Percentiles rank a stretch among this genome's conserved stretches.
phyloP scores from a whole-genome alignment of 495 filamentous ascomycete species.

The Daldinia grandis region DNA sequence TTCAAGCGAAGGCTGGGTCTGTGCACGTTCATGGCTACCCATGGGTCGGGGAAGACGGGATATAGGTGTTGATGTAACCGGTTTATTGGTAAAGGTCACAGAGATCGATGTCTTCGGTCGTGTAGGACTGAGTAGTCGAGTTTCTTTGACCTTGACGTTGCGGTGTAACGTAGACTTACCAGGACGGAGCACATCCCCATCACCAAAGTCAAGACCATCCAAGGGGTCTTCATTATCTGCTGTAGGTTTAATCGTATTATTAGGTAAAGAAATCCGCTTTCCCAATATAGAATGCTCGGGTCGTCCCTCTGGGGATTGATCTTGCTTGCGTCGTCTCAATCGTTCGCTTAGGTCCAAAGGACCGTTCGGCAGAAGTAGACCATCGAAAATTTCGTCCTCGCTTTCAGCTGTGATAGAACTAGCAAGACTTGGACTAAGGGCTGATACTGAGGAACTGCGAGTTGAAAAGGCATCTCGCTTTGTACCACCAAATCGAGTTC shows the following conservation, averaged over 20 bases:
- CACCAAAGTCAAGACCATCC: slow-evolving; percentile 84
- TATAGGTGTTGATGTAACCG: slow-evolving; percentile 31
- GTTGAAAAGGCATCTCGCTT: slow-evolving; percentile 76
- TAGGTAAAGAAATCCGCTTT: slow-evolving; percentile 37
- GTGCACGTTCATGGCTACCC: slow-evolving; percentile 67
- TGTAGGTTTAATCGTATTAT: slow-evolving; percentile 33
- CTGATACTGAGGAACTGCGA: slow-evolving; percentile 85
- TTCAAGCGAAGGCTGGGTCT: slow-evolving; percentile 80
- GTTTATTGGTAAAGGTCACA: slow-evolving; percentile 87
- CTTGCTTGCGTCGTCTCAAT: slow-evolving; percentile 72
- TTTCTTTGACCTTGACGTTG: slow-evolving; percentile 85
- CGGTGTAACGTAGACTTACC: slow-evolving; percentile 87
- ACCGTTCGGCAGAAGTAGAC: slow-evolving; percentile 82
- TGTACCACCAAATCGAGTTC: slow-evolving; percentile 87
- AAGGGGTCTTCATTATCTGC: slow-evolving; percentile 83
- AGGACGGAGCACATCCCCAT: slow-evolving; percentile 80
- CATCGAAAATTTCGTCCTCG: slow-evolving; percentile 89
- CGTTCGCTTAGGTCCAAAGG: slow-evolving; percentile 81
- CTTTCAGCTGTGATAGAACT: slow-evolving; percentile 93
- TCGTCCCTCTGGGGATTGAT: slow-evolving; percentile 55
- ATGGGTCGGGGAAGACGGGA: slow-evolving; percentile 69
- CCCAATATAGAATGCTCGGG: slow-evolving; percentile 31
- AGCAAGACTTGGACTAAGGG: slow-evolving; percentile 87
- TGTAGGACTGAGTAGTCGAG: slow-evolving; percentile 68
- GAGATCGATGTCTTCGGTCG: slow-evolving; percentile 79